Base-by-base conservation (phyloP, 352 stramenopile genomes). In the Phytophthora cactorum region DNA sequence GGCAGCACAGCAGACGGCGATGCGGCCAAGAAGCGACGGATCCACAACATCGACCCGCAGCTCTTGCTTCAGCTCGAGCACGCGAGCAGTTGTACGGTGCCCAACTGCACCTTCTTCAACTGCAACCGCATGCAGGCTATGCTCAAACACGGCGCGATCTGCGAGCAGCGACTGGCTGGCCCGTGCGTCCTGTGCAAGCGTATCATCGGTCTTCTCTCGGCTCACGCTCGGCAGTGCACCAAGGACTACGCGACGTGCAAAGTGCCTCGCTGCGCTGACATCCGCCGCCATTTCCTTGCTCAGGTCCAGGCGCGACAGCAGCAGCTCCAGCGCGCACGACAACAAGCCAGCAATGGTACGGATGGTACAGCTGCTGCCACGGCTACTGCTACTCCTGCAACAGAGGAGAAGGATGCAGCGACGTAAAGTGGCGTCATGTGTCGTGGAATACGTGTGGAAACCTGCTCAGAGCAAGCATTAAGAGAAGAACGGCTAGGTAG, bases 1-100 rank as follows among this genome's bases (percentile, higher is more conserved):
- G 55, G 67, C 34, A 69, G 29, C 34, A 25, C 54, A 15, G 22
- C 38, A 2, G 55, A 74, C 31, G 88, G 95, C 14, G 92, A 98
- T 31, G 89, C 97, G 57, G 85, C 82, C 52, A 98, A 98, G 76
- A 97, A 99, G 70, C 77, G 90, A 45, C 85, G 89, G 36, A 96
- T 93, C 47, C 81, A 97, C 72, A 91, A 95, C 61, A 91, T 97
- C 28, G 89, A 97, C 52, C 81, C 93, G 15, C 83, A 96, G 68
- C 74, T 96, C 36, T 63, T 97, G 47, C 59, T 94, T 17, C 90
- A 97, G 62, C 63, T 96, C 27, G 88, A 96, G 53, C 88, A 96
- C 66, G 86, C 88, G 12, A 96, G 88, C 65, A 82, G 75, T 39
- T 96, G 88, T 58, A 81, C 80, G 6, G 54, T 84, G 3, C 59